Conservation (phyloP, 768 basidiomycete genomes). For the Saitozyma sp. region DNA sequence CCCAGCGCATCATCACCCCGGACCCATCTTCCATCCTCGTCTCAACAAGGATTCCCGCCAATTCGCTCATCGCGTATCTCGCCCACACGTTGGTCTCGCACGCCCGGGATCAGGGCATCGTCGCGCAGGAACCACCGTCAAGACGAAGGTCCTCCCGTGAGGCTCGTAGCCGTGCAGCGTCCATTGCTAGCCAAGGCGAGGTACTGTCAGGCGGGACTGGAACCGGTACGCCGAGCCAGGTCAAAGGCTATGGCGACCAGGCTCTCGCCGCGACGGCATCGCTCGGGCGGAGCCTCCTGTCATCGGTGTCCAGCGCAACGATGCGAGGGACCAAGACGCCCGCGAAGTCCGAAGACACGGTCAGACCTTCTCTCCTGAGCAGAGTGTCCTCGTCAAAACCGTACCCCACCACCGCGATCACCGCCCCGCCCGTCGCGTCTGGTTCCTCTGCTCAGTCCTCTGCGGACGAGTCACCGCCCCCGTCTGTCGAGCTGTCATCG, state of each 20-base stretch:
- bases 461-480: conserved; percentile 16
- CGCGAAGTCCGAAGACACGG: conserved; percentile 2
- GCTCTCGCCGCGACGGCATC: conserved; percentile 41
- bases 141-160: conserved; percentile 16
- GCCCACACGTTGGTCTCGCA: conserved; percentile 42
- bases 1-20: conserved; percentile 44
- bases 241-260: conserved; percentile 39
- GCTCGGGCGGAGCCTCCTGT: conserved; percentile 35
- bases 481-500: conserved; percentile 44
- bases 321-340: conserved; percentile 20
- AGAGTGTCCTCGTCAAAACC: conserved; percentile 23
- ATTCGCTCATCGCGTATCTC: conserved; percentile 42
- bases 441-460: conserved; percentile 18
- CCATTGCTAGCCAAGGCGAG: conserved; percentile 25
- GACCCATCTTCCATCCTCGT: conserved; percentile 43
- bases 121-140: conserved; percentile 29
- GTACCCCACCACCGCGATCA: conserved; percentile 36
- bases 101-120: conserved; percentile 38
- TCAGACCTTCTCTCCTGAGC: conserved; percentile 33
- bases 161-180: conserved; percentile 30
- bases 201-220: background rate
- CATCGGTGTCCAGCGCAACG: conserved; percentile 31
- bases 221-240: background rate
- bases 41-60: conserved; percentile 24
- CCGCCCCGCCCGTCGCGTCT: conserved; percentile 11